Percentiles rank a stretch among this genome's conserved stretches.
These are phyloP conservation scores for Ceratocystis harringtonii DNA, from an alignment of 2,329 filamentous ascomycete species.

Conservation along the genomic window DNA sequence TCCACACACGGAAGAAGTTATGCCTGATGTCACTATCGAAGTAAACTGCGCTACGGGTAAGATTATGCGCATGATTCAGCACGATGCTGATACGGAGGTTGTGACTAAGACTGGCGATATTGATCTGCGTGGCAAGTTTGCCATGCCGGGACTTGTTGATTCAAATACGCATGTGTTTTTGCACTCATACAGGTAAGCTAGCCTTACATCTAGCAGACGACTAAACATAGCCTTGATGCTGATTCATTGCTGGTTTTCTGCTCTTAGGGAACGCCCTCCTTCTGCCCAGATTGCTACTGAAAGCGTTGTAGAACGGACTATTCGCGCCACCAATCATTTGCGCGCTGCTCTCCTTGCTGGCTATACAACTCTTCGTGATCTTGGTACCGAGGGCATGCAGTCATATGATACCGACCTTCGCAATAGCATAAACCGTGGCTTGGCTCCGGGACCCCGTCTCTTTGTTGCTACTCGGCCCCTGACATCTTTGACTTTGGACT, in stretches of 20 bases:
- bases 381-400: constrained; percentile 37
- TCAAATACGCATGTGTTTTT: constrained; percentile 43
- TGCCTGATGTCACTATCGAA: constrained; percentile 29
- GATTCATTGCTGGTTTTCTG: background rate
- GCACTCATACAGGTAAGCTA: constrained; percentile 31
- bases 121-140: constrained; percentile 37
- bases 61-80: constrained; percentile 26
- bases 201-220: background rate
- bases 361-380: constrained; percentile 43
- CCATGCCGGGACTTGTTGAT: constrained; percentile 39
- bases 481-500: constrained; percentile 31
- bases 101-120: constrained; percentile 28
- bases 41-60: constrained; percentile 28
- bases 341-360: constrained; percentile 39
- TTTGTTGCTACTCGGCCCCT: constrained; percentile 40
- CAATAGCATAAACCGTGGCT: constrained; percentile 38
- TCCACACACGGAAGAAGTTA: constrained; percentile 29
- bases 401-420: constrained; percentile 36
- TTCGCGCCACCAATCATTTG: constrained; percentile 39
- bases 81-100: constrained; percentile 21
- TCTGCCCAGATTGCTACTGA: constrained; percentile 42
- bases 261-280: constrained; percentile 26
- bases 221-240: background rate
- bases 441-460: constrained; percentile 39
- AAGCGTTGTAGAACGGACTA: constrained; percentile 39